Conservation (phyloP, 805 yeast genomes). For the Lachancea dasiensis region DNA sequence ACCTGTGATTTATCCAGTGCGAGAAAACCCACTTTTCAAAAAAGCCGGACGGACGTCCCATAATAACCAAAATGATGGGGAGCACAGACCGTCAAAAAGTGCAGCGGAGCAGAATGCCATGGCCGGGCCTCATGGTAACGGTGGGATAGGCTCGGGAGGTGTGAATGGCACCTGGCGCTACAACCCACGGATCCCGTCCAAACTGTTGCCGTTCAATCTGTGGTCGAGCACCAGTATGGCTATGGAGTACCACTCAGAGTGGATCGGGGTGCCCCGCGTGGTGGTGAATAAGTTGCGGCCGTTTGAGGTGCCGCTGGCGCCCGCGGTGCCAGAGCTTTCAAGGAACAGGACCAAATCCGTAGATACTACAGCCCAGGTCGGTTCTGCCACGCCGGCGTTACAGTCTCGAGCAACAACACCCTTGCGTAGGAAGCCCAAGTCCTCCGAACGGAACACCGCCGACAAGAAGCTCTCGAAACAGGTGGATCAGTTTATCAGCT, state of each 20-base stretch:
- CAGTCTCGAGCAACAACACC: background rate
- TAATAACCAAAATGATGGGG: background rate
- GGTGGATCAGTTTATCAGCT: slow-evolving; percentile 8
- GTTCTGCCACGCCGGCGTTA: background rate
- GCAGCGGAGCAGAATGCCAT: slow-evolving; percentile 6
- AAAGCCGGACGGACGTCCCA: slow-evolving; percentile 11
- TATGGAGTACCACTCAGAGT: slow-evolving; percentile 30
- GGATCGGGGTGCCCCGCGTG: slow-evolving; percentile 26
- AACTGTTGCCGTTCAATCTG: slow-evolving; percentile 21
- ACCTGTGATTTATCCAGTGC: slow-evolving; percentile 30
- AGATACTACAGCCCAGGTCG: background rate
- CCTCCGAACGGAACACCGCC: background rate
- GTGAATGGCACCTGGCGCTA: slow-evolving; percentile 30
- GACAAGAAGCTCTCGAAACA: slow-evolving; percentile 9
- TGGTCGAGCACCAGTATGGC: slow-evolving; percentile 30
- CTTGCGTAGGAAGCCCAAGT: slow-evolving; percentile 2
- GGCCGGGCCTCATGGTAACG: slow-evolving; percentile 26
- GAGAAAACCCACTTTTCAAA: slow-evolving; percentile 29
- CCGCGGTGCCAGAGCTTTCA: background rate
- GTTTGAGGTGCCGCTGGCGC: slow-evolving; percentile 11
- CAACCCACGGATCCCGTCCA: slow-evolving; percentile 22
- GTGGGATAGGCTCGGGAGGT: slow-evolving; percentile 29
- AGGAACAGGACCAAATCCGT: background rate
- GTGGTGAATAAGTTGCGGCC: slow-evolving; percentile 24
- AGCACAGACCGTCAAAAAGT: background rate